Evolutionary conservation across 495 filamentous ascomycete genomes (phyloP).

Genomic region (Cudoniella acicularis): DNA sequence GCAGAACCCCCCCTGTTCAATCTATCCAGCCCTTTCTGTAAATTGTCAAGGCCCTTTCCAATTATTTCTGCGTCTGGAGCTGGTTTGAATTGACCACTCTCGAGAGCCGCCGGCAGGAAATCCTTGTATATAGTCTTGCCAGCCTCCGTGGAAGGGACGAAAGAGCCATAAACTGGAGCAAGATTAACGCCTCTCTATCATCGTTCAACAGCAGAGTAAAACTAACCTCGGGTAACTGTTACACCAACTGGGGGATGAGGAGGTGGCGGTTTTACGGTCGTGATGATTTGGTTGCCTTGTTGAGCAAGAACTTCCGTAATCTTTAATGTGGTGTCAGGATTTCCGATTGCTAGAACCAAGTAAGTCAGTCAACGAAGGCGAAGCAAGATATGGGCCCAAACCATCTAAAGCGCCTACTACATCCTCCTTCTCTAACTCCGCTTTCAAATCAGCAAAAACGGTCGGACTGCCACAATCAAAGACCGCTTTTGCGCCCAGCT

Average conservation of each 20-base stretch:
- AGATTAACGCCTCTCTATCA: not conserved
- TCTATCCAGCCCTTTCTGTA: not conserved
- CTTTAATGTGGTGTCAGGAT: not conserved
- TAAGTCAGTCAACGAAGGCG: not conserved
- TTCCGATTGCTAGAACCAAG: not conserved
- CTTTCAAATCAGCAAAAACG: not conserved
- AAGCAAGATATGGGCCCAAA: not conserved
- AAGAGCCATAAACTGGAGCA: not conserved
- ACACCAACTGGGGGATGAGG: not conserved
- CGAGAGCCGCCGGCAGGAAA: not conserved
- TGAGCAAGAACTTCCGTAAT: not conserved
- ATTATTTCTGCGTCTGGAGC: not conserved
- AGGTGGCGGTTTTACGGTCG: not conserved
- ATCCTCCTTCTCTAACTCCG: not conserved
- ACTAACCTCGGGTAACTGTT: not conserved
- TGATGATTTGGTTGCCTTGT: not conserved
- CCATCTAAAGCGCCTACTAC: not conserved
- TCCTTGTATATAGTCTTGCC: not conserved
- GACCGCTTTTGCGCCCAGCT: constrained; percentile 28
- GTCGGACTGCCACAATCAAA: not conserved
- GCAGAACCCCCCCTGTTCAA: not conserved
- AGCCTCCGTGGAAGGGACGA: not conserved
- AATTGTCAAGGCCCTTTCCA: not conserved
- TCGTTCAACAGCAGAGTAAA: not conserved
- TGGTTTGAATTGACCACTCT: not conserved